Evolutionary conservation across 768 basidiomycete genomes (phyloP).

Genomic region (Auriculariales sp.): DNA sequence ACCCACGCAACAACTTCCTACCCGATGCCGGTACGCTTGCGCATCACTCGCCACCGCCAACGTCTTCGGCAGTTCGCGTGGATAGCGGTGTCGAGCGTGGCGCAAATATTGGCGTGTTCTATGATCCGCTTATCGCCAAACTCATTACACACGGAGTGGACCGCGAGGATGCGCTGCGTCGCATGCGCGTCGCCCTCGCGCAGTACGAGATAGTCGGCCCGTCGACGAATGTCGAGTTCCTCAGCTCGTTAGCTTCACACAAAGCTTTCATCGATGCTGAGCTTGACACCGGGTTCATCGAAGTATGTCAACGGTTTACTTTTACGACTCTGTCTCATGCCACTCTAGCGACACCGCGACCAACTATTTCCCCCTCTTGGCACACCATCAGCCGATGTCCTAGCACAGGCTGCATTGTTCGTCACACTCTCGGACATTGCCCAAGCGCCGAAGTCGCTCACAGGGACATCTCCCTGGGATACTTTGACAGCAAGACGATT

Average conservation of each 20-base stretch:
- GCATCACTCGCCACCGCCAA: constrained; percentile 65
- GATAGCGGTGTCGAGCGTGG: constrained; percentile 81
- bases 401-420: constrained; percentile 73
- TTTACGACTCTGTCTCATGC: not conserved
- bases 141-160: constrained; percentile 80
- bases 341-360: constrained; percentile 58
- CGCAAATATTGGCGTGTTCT: constrained; percentile 72
- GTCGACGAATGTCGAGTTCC: constrained; percentile 82
- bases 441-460: constrained; percentile 8
- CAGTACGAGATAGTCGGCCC: constrained; percentile 87
- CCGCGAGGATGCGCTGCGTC: constrained; percentile 68
- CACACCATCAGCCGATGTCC: constrained; percentile 42
- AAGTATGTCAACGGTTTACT: constrained; percentile 27
- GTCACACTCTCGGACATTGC: constrained; percentile 45
- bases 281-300: constrained; percentile 88
- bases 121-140: constrained; percentile 87
- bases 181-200: constrained; percentile 66
- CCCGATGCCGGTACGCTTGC: constrained; percentile 78
- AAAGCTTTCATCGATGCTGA: constrained; percentile 61
- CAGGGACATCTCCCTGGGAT: constrained; percentile 45
- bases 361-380: constrained; percentile 61
- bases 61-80: constrained; percentile 59
- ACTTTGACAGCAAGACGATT: constrained; percentile 63
- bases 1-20: constrained; percentile 83
- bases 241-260: constrained; percentile 65